Percentiles rank a stretch among this genome's conserved stretches.
Conservation (phyloP, 2,329 filamentous ascomycete species). For the Rachicladosporium sp. region DNA sequence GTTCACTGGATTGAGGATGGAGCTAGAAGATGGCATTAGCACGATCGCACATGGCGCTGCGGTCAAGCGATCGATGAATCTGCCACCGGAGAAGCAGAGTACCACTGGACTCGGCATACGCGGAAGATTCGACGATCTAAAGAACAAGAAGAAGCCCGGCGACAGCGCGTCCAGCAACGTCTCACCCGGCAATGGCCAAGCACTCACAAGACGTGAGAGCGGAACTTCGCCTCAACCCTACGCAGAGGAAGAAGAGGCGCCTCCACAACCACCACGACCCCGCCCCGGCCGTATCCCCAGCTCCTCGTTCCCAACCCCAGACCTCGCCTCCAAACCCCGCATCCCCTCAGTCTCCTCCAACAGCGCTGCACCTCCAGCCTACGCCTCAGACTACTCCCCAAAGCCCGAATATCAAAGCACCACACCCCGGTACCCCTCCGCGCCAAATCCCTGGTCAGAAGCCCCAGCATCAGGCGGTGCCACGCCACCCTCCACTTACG, state of each 20-base stretch:
- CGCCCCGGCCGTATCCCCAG: constrained; percentile 7
- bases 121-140: constrained; percentile 5
- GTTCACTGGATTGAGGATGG: constrained; percentile 51
- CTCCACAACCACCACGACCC: constrained; percentile 22
- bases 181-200: constrained; percentile 2
- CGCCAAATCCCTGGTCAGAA: constrained; percentile 10
- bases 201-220: constrained; percentile 1
- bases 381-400: constrained; percentile 6
- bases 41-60: constrained; percentile 57
- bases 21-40: constrained; percentile 51
- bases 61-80: constrained; percentile 43
- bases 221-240: constrained; percentile 1
- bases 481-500: constrained; percentile 24
- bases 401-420: background rate
- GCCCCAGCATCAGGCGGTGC: constrained; percentile 12
- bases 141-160: background rate
- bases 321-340: constrained; percentile 14
- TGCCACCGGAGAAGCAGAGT: constrained; percentile 32
- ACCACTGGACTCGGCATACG: constrained; percentile 16
- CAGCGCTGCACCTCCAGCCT: constrained; percentile 6
- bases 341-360: constrained; percentile 9
- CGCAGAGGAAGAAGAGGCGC: constrained; percentile 21
- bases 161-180: constrained; percentile 1
- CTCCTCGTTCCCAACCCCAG: constrained; percentile 4
- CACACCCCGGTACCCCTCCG: constrained; percentile 9